phyloP scores from a whole-genome alignment of 768 basidiomycete genomes.

The Kwoniella newhampshirensis region DNA sequence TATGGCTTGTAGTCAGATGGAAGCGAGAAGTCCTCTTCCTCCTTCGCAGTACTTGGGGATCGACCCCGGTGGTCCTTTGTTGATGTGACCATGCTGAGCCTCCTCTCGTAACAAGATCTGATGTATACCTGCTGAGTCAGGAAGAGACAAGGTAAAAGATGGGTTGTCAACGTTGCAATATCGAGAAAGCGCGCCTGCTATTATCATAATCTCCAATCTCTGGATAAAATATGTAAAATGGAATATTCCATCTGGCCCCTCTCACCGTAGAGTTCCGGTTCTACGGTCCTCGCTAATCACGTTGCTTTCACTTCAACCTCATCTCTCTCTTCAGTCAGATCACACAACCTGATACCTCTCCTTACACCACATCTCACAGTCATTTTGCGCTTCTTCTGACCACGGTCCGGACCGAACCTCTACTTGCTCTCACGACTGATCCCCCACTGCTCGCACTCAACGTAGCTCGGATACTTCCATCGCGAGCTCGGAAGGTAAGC shows the following conservation, averaged over 20 bases:
- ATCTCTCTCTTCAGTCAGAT: conserved; percentile 1
- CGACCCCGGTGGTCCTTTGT: not conserved
- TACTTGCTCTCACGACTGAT: too few relatives aligned
- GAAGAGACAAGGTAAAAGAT: not conserved
- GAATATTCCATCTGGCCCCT: not conserved
- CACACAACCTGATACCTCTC: conserved; percentile 4
- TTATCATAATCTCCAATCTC: not conserved
- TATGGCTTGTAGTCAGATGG: conserved; percentile 71
- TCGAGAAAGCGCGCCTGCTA: not conserved
- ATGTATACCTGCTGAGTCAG: not conserved
- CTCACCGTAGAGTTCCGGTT: not conserved
- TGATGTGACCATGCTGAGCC: conserved; percentile 14
- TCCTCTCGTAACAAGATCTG: not conserved
- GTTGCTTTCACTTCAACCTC: not conserved
- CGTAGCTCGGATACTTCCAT: too few relatives aligned
- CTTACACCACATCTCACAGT: too few relatives aligned
- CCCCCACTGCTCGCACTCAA: not conserved
- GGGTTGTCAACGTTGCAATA: not conserved
- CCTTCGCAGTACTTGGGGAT: conserved; percentile 6
- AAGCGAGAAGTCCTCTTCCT: conserved; percentile 18
- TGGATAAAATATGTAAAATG: not conserved
- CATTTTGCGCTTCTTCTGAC: too few relatives aligned
- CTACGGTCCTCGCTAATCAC: too few relatives aligned
- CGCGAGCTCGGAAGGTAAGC: too few relatives aligned
- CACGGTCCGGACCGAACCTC: too few relatives aligned